These are phyloP conservation scores for Amanita rubescens DNA, from an alignment of 768 basidiomycete species.

Conservation along the genomic window DNA sequence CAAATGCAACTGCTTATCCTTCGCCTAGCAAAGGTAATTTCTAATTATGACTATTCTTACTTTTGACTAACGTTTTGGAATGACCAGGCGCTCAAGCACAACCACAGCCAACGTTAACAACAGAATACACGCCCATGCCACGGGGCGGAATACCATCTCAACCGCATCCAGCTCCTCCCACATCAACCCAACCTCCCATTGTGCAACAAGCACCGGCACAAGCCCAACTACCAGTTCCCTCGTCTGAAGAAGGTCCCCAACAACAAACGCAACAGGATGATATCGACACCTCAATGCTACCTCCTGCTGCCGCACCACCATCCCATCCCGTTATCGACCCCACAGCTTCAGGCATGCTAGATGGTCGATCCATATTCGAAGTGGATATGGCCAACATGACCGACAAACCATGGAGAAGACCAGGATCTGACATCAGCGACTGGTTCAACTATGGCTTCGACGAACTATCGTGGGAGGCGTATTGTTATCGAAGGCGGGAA, in stretches of 20 bases:
- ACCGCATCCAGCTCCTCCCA: neutral
- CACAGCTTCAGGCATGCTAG: constrained; percentile 51
- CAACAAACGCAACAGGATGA: constrained; percentile 21
- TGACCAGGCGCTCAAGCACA: constrained; percentile 18
- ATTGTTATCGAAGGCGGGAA: constrained; percentile 78
- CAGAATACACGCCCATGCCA: constrained; percentile 74
- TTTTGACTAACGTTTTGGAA: neutral
- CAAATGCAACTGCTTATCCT: constrained; percentile 14
- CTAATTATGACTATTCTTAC: neutral
- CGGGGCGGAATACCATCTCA: constrained; percentile 36
- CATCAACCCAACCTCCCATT: constrained; percentile 9
- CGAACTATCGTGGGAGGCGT: constrained; percentile 92
- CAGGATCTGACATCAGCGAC: constrained; percentile 90
- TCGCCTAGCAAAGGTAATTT: constrained; percentile 26
- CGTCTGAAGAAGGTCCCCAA: neutral
- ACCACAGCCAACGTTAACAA: constrained; percentile 58
- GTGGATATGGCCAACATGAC: constrained; percentile 67
- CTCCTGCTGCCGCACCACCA: constrained; percentile 61
- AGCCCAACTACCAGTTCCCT: constrained; percentile 6
- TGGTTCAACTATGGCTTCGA: constrained; percentile 99
- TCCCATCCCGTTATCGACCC: constrained; percentile 79
- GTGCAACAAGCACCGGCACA: constrained; percentile 10
- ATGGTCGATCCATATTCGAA: constrained; percentile 78
- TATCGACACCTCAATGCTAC: constrained; percentile 57
- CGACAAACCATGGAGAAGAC: constrained; percentile 87